These are phyloP conservation scores for Sarcocystis neurona DNA, from an alignment of 169 alveolate genomes.

Conservation along the genomic window DNA sequence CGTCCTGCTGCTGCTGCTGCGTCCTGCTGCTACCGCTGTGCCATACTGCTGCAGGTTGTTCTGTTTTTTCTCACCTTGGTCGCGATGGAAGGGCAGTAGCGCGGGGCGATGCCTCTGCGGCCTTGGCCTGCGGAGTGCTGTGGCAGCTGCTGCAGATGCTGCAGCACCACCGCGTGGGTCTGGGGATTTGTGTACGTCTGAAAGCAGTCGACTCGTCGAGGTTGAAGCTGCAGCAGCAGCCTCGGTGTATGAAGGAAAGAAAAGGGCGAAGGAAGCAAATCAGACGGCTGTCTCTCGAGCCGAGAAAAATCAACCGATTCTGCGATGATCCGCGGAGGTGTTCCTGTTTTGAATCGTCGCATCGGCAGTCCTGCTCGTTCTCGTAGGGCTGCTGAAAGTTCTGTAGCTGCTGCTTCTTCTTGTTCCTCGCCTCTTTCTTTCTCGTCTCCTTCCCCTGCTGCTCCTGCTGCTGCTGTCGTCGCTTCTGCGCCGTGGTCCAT, in stretches of 20 bases:
- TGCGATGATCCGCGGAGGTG: slow-evolving; percentile 88
- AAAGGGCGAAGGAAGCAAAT: slow-evolving; percentile 80
- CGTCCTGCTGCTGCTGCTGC: no score
- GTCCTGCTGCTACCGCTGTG: no score
- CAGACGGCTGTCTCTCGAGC: slow-evolving; percentile 83
- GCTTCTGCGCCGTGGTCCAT: no score
- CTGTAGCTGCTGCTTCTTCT: background rate
- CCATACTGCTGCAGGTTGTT: no score
- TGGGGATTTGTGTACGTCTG: slow-evolving; percentile 80
- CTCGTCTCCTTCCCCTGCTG: no score
- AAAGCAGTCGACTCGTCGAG: slow-evolving; percentile 76
- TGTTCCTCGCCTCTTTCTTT: no score
- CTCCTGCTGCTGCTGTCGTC: no score
- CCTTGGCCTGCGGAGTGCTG: slow-evolving; percentile 75
- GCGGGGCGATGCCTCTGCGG: slow-evolving; percentile 88
- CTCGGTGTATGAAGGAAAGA: slow-evolving; percentile 74
- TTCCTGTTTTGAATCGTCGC: slow-evolving; percentile 73
- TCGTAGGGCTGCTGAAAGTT: background rate
- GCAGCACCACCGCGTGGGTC: slow-evolving; percentile 77
- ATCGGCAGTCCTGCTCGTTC: background rate
- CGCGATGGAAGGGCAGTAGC: slow-evolving; percentile 91
- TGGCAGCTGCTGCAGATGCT: slow-evolving; percentile 75
- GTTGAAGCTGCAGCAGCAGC: slow-evolving; percentile 23
- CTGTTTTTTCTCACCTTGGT: slow-evolving; percentile 35
- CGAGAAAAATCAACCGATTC: slow-evolving; percentile 78